Conservation (phyloP, 1,139 yeast genomes). For the Suhomyces choctaworum region DNA sequence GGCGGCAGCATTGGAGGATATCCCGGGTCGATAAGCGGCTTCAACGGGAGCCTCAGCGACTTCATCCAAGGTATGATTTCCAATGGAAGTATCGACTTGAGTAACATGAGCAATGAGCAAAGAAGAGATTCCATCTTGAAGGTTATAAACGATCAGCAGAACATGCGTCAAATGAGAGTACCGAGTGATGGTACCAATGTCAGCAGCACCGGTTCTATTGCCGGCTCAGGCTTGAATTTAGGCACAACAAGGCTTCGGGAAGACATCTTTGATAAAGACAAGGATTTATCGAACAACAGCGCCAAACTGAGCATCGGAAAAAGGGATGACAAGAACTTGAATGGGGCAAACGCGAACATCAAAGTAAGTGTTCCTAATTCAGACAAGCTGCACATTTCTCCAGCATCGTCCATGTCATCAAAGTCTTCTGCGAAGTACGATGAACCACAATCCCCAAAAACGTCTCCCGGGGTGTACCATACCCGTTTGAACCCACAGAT, state of each 20-base stretch:
- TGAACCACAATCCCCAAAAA: constrained; percentile 46
- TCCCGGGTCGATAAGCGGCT: constrained; percentile 33
- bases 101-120: constrained; percentile 44
- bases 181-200: constrained; percentile 14
- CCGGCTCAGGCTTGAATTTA: constrained; percentile 6
- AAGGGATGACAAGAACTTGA: background rate
- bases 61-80: constrained; percentile 37
- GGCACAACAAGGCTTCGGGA: constrained; percentile 33
- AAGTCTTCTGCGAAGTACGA: constrained; percentile 34
- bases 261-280: constrained; percentile 41
- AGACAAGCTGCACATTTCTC: constrained; percentile 25
- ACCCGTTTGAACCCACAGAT: constrained; percentile 16
- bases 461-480: constrained; percentile 34
- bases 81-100: constrained; percentile 43
- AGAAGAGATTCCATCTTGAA: constrained; percentile 45
- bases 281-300: constrained; percentile 2
- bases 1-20: constrained; percentile 17
- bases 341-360: constrained; percentile 4
- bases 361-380: constrained; percentile 15
- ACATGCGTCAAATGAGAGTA: constrained; percentile 19
- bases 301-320: background rate
- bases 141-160: constrained; percentile 36
- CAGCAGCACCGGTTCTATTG: constrained; percentile 4
- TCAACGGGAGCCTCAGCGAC: constrained; percentile 38
- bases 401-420: constrained; percentile 41